Percentiles rank a stretch among this genome's conserved stretches.
Conservation (phyloP, 2,329 filamentous ascomycete species). For the Microdochium bolleyi region DNA sequence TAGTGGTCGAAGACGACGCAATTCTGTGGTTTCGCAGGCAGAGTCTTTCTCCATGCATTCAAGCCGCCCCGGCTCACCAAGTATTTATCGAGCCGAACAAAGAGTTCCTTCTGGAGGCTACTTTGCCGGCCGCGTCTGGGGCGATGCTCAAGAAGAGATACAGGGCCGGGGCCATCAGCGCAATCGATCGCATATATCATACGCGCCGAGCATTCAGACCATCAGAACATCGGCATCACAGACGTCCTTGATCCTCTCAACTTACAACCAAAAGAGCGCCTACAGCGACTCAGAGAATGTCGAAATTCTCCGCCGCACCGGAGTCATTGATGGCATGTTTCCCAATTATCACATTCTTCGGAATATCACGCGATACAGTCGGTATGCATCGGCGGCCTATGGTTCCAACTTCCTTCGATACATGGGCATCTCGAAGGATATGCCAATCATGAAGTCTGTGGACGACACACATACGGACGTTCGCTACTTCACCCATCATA, state of each 20-base stretch:
- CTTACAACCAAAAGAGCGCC: conserved; percentile 37
- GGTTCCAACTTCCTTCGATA: conserved; percentile 55
- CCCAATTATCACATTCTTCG: conserved; percentile 50
- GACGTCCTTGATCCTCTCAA: conserved; percentile 42
- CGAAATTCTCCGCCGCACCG: conserved; percentile 39
- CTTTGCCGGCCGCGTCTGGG: background rate
- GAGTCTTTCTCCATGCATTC: background rate
- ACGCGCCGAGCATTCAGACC: conserved; percentile 52
- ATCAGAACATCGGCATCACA: conserved; percentile 48
- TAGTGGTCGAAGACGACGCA: background rate
- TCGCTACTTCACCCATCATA: conserved; percentile 56
- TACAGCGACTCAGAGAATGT: conserved; percentile 41
- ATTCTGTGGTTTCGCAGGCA: background rate
- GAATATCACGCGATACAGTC: conserved; percentile 58
- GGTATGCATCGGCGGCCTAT: conserved; percentile 60
- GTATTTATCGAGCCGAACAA: background rate
- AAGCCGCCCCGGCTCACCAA: background rate
- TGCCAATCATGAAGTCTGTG: conserved; percentile 30
- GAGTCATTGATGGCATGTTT: conserved; percentile 50
- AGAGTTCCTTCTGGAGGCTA: background rate
- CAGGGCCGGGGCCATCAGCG: conserved; percentile 18
- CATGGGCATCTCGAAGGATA: conserved; percentile 49
- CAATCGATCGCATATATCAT: conserved; percentile 19
- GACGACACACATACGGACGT: conserved; percentile 51
- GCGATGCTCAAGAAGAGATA: conserved; percentile 3